phyloP scores from a whole-genome alignment of 345 rosid species.

The Moricandia arvensis region DNA sequence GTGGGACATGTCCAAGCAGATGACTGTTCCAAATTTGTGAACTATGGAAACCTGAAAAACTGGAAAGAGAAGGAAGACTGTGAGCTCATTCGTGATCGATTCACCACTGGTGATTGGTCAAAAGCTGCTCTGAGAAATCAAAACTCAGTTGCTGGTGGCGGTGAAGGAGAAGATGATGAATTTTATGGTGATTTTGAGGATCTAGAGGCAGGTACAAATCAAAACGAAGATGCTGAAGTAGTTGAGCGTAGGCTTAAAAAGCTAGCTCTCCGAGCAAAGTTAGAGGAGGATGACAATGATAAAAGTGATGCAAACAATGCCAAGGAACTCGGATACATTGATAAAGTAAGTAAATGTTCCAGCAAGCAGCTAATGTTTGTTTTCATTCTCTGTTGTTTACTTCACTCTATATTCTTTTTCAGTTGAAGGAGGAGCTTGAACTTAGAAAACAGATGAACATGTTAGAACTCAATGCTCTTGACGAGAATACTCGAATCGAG shows the following conservation, averaged over 20 bases:
- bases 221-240: slow-evolving; percentile 49
- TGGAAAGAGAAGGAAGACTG: slow-evolving; percentile 58
- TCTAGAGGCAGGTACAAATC: slow-evolving; percentile 59
- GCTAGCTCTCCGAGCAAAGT: slow-evolving; percentile 70
- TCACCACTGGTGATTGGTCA: slow-evolving; percentile 81
- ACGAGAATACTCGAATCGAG: slow-evolving; percentile 70
- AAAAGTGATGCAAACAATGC: slow-evolving; percentile 43
- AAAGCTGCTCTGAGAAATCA: slow-evolving; percentile 61
- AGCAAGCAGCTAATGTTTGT: no score
- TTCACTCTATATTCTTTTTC: slow-evolving; percentile 36
- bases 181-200: slow-evolving; percentile 89
- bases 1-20: slow-evolving; percentile 39
- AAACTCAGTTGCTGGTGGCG: slow-evolving; percentile 29
- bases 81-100: slow-evolving; percentile 67
- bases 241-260: slow-evolving; percentile 69
- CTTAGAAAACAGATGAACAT: slow-evolving; percentile 75
- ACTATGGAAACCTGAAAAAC: slow-evolving; percentile 40
- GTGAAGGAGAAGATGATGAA: slow-evolving; percentile 46
- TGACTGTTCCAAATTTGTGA: slow-evolving; percentile 61
- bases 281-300: slow-evolving; percentile 61
- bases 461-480: slow-evolving; percentile 75
- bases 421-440: slow-evolving; percentile 89
- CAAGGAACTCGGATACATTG: slow-evolving; percentile 62
- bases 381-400: slow-evolving; percentile 26
- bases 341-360: slow-evolving; percentile 55